phyloP scores from a whole-genome alignment of 2,329 filamentous ascomycete species.

The Fusarium pilosicola region DNA sequence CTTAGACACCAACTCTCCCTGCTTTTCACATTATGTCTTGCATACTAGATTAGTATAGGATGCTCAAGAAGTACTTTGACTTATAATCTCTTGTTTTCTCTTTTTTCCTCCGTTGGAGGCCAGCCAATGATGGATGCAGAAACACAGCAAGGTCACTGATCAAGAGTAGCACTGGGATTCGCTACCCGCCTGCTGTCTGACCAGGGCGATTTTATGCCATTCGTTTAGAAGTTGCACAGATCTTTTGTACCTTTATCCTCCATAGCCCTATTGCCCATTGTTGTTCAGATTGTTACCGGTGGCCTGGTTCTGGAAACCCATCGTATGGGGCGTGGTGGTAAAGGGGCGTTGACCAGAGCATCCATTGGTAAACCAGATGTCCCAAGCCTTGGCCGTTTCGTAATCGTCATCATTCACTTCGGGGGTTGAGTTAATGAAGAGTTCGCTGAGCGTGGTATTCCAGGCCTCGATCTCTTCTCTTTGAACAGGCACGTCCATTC shows the following conservation, averaged over 20 bases:
- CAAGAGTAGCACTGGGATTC: background rate
- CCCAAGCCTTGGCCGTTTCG: background rate
- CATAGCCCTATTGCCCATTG: background rate
- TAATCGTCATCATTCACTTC: slow-evolving; percentile 5
- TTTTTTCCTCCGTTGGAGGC: background rate
- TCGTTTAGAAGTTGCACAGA: background rate
- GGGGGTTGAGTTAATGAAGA: slow-evolving; percentile 1
- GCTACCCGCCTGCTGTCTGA: background rate
- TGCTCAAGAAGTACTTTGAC: slow-evolving; percentile 18
- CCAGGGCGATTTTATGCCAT: background rate
- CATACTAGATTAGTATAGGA: slow-evolving; percentile 19
- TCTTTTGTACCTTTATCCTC: background rate
- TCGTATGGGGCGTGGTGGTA: background rate
- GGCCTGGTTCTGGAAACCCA: background rate
- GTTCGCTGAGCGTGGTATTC: slow-evolving; percentile 5
- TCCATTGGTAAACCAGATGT: background rate
- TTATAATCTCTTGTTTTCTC: background rate
- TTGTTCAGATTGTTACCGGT: background rate
- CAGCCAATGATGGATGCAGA: background rate
- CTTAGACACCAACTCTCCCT: slow-evolving; percentile 20
- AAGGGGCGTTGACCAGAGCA: background rate
- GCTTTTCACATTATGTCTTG: slow-evolving; percentile 17
- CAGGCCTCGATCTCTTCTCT: slow-evolving; percentile 13
- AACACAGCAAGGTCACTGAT: background rate
- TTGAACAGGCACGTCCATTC: background rate